These are phyloP conservation scores for Talaromyces adpressus DNA, from an alignment of 495 filamentous ascomycete species.

Conservation along the genomic window DNA sequence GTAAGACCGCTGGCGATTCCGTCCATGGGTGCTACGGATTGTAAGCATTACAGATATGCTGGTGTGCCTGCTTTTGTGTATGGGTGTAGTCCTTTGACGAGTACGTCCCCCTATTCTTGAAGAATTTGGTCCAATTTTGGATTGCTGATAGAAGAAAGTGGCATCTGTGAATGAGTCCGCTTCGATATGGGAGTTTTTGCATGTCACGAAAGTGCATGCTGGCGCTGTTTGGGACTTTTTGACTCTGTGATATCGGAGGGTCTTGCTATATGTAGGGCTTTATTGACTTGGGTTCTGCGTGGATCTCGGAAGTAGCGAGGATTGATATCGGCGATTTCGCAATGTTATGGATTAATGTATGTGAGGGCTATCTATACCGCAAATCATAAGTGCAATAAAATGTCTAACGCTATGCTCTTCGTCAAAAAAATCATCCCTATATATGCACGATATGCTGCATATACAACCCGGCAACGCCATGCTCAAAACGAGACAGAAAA, in stretches of 20 bases:
- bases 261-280: too few relatives aligned
- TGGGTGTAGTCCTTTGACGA: conserved; percentile 4
- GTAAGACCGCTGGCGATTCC: not conserved
- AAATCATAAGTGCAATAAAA: not conserved
- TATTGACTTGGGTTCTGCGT: too few relatives aligned
- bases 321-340: not conserved
- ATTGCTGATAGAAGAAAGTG: not conserved
- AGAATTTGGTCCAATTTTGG: not conserved
- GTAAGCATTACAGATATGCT: conserved; percentile 1
- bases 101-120: not conserved
- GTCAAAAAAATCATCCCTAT: not conserved
- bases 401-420: not conserved
- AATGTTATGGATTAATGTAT: not conserved
- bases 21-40: conserved; percentile 3
- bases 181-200: not conserved
- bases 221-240: conserved; percentile 1
- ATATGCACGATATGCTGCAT: not conserved
- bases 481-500: not conserved
- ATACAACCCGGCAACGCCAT: not conserved
- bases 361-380: not conserved
- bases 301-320: not conserved
- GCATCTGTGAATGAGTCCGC: conserved; percentile 2
- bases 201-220: conserved; percentile 4
- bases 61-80: conserved; percentile 4
- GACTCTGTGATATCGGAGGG: too few relatives aligned